These are phyloP conservation scores for Scytalidium lignicola DNA, from an alignment of 2,329 filamentous ascomycete genomes.

Conservation along the genomic window DNA sequence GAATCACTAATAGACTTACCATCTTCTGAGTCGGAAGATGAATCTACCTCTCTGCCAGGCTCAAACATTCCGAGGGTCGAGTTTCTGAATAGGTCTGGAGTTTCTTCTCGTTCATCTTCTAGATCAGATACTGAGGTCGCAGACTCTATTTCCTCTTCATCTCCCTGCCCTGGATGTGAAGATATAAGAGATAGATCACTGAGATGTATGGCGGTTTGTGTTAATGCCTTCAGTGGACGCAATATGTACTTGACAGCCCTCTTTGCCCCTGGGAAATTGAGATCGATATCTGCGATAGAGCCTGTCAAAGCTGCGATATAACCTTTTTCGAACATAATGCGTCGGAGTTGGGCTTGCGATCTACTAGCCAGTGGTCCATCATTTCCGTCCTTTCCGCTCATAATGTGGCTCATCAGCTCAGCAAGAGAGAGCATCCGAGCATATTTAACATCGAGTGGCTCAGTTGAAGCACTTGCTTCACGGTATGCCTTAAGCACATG, in stretches of 20 bases:
- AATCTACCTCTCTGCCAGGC: slow-evolving; percentile 73
- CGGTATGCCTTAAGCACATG: slow-evolving; percentile 90
- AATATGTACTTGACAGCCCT: slow-evolving; percentile 95
- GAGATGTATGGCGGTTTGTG: slow-evolving; percentile 78
- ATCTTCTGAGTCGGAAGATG: slow-evolving; percentile 63
- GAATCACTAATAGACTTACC: slow-evolving; percentile 33
- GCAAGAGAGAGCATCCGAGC: slow-evolving; percentile 80
- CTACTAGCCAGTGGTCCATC: slow-evolving; percentile 34
- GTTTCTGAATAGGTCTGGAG: slow-evolving; percentile 93
- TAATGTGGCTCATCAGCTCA: slow-evolving; percentile 89
- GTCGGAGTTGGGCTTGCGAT: slow-evolving; percentile 79
- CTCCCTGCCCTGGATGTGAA: slow-evolving; percentile 58
- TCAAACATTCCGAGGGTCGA: slow-evolving; percentile 95
- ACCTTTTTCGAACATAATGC: slow-evolving; percentile 98
- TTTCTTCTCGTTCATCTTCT: slow-evolving; percentile 85
- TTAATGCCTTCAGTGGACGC: slow-evolving; percentile 80
- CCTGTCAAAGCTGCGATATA: slow-evolving; percentile 83
- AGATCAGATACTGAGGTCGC: slow-evolving; percentile 85
- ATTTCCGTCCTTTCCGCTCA: slow-evolving; percentile 66
- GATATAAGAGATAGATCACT: slow-evolving; percentile 68
- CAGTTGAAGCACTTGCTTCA: slow-evolving; percentile 72
- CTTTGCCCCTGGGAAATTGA: slow-evolving; percentile 91
- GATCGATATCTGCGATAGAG: slow-evolving; percentile 90
- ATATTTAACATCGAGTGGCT: slow-evolving; percentile 81
- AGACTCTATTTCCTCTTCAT: slow-evolving; percentile 84